Percentiles rank a stretch among this genome's conserved stretches.
Conservation (phyloP, 1,139 yeast species). For the Nakaseomyces bracarensis region DNA sequence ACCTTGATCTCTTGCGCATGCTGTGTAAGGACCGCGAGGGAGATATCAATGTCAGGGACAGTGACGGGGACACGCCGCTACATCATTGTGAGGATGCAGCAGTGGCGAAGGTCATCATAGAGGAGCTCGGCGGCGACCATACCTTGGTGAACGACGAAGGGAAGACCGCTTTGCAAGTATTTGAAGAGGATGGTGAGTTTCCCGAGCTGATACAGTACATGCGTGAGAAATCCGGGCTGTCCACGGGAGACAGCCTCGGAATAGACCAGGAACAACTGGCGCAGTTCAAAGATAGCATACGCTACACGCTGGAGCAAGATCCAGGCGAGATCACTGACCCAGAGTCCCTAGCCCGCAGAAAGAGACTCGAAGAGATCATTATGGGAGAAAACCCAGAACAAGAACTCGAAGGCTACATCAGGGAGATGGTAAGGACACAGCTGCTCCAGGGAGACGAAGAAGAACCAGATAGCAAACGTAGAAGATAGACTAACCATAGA, state of each 20-base stretch:
- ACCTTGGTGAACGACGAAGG: conserved; percentile 61
- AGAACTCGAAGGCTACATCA: conserved; percentile 59
- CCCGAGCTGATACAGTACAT: conserved; percentile 69
- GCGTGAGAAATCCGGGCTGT: conserved; percentile 39
- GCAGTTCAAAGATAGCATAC: conserved; percentile 37
- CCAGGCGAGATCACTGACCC: conserved; percentile 35
- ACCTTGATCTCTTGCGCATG: conserved; percentile 53
- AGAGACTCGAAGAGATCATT: conserved; percentile 59
- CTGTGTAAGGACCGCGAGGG: conserved; percentile 57
- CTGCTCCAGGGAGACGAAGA: conserved; percentile 18
- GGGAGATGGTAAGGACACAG: conserved; percentile 54
- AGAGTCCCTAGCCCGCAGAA: conserved; percentile 49
- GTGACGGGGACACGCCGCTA: conserved; percentile 91
- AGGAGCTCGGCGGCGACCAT: conserved; percentile 58
- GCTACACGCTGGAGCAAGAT: conserved; percentile 48
- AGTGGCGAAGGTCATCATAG: conserved; percentile 59
- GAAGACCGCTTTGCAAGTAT: conserved; percentile 55
- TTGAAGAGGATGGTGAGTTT: conserved; percentile 78
- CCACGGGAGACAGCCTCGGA: conserved; percentile 44
- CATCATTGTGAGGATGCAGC: conserved; percentile 75
- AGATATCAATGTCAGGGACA: conserved; percentile 70
- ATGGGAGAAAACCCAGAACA: conserved; percentile 74
- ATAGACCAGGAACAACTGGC: conserved; percentile 40
- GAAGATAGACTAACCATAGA: conserved; percentile 18
- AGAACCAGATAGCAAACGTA: conserved; percentile 25